Evolutionary conservation across 1,284 basidiomycete species (phyloP).

Genomic region (Naganishia cerealis): DNA sequence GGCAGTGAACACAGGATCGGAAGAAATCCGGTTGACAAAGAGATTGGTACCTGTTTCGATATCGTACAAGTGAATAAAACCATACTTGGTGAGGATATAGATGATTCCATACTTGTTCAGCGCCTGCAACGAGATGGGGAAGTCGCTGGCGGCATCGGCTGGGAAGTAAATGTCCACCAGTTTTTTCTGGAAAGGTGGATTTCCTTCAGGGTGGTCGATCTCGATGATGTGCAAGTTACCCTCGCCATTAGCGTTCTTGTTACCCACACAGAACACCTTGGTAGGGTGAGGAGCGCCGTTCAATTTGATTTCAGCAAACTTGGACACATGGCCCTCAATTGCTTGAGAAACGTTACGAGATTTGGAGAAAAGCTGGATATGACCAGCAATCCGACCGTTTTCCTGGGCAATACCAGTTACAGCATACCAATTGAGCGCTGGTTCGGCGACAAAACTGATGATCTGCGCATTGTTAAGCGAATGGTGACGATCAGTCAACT

Average conservation of each 20-base stretch:
- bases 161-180: slow-evolving; percentile 99
- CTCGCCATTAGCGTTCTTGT: too few relatives aligned
- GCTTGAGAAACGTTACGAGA: too few relatives aligned
- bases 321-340: too few relatives aligned
- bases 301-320: too few relatives aligned
- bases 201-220: slow-evolving; percentile 93
- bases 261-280: slow-evolving; percentile 75
- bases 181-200: slow-evolving; percentile 96
- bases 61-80: slow-evolving; percentile 99
- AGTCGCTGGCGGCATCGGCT: slow-evolving; percentile 95
- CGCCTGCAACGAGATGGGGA: slow-evolving; percentile 99
- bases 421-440: slow-evolving; percentile 96
- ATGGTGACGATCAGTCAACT: slow-evolving; percentile 90
- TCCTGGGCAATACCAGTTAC: slow-evolving; percentile 95
- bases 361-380: too few relatives aligned
- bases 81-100: slow-evolving; percentile 97
- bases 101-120: slow-evolving; percentile 95
- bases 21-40: slow-evolving; percentile 99
- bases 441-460: slow-evolving; percentile 92
- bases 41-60: slow-evolving; percentile 95
- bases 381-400: slow-evolving; percentile 77
- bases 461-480: slow-evolving; percentile 94
- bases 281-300: too few relatives aligned
- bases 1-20: slow-evolving; percentile 98
- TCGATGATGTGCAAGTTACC: slow-evolving; percentile 98